A percentile compares a stretch with the other conserved stretches of the same genome.
Evolutionary conservation across 345 rosid genomes (phyloP).

Genomic region (Geranium rotundifolium): DNA sequence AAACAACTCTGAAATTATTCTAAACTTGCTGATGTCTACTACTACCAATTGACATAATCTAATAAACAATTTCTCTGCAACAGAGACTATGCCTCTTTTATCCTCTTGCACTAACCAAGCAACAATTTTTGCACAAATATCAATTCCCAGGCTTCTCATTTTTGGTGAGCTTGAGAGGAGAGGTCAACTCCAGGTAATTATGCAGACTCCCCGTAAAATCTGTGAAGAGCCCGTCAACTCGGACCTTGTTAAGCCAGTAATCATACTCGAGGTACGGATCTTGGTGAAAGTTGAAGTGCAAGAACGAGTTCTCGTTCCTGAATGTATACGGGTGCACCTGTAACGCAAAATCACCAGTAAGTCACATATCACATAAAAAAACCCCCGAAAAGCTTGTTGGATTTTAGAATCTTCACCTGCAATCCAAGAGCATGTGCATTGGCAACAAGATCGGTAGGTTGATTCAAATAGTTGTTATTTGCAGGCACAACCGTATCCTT

Average conservation of each 20-base stretch:
- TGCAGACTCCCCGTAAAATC: constrained; percentile 39
- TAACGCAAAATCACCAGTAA: background rate
- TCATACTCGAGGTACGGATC: constrained; percentile 30
- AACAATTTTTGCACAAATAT: too few relatives aligned
- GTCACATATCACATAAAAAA: background rate
- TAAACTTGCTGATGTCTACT: too few relatives aligned
- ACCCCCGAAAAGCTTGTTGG: background rate
- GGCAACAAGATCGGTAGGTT: constrained; percentile 31
- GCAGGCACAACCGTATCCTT: constrained; percentile 36
- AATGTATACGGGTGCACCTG: constrained; percentile 40
- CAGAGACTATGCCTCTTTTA: too few relatives aligned
- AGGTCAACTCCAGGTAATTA: constrained; percentile 22
- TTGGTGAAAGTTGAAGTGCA: constrained; percentile 28
- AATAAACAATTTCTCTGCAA: too few relatives aligned
- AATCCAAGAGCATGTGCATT: constrained; percentile 30
- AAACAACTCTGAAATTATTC: too few relatives aligned
- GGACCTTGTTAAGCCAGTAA: constrained; percentile 33
- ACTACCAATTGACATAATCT: too few relatives aligned
- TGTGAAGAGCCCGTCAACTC: constrained; percentile 40
- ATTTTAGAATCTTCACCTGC: constrained; percentile 16
- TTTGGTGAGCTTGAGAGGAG: constrained; percentile 1
- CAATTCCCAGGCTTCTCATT: too few relatives aligned
- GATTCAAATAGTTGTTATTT: constrained; percentile 16
- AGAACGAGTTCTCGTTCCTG: constrained; percentile 22
- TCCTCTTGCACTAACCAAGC: too few relatives aligned